Evolutionary conservation across 208 protist species (phyloP).

Genomic region (Leishmania gerbilli): DNA sequence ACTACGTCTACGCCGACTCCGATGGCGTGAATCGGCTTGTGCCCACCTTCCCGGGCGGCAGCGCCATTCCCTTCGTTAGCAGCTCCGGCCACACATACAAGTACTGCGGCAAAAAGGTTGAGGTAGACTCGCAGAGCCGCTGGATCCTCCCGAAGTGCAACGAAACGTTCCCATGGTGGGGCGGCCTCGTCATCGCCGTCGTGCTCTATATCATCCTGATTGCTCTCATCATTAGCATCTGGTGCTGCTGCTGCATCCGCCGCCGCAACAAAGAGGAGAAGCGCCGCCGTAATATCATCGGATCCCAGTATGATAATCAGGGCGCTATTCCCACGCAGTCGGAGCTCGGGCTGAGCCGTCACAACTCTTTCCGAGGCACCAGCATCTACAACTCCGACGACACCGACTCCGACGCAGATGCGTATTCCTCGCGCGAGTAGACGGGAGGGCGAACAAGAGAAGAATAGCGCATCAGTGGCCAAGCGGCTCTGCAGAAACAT

Average conservation of each 20-base stretch:
- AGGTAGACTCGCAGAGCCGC: constrained; percentile 28
- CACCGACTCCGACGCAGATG: not conserved
- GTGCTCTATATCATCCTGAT: constrained; percentile 37
- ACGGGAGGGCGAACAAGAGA: not conserved
- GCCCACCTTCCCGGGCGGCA: constrained; percentile 52
- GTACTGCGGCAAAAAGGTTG: constrained; percentile 39
- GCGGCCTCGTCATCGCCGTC: constrained; percentile 45
- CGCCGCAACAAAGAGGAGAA: constrained; percentile 32
- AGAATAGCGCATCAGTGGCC: no score
- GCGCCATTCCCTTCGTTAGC: constrained; percentile 26
- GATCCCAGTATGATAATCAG: constrained; percentile 32
- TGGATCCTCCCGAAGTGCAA: constrained; percentile 40
- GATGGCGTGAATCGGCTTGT: constrained; percentile 38
- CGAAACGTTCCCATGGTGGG: constrained; percentile 55
- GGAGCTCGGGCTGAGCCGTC: constrained; percentile 48
- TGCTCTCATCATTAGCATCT: constrained; percentile 48
- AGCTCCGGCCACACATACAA: constrained; percentile 20
- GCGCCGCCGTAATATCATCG: constrained; percentile 25
- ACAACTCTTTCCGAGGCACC: constrained; percentile 12
- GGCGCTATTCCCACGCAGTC: constrained; percentile 46
- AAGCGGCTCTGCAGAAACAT: no score
- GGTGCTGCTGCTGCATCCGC: constrained; percentile 46
- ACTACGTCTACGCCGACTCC: constrained; percentile 46
- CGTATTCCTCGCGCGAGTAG: not conserved
- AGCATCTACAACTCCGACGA: not conserved